These are phyloP conservation scores for Boletales sp. DNA, from an alignment of 768 basidiomycete genomes.

Conservation along the genomic window DNA sequence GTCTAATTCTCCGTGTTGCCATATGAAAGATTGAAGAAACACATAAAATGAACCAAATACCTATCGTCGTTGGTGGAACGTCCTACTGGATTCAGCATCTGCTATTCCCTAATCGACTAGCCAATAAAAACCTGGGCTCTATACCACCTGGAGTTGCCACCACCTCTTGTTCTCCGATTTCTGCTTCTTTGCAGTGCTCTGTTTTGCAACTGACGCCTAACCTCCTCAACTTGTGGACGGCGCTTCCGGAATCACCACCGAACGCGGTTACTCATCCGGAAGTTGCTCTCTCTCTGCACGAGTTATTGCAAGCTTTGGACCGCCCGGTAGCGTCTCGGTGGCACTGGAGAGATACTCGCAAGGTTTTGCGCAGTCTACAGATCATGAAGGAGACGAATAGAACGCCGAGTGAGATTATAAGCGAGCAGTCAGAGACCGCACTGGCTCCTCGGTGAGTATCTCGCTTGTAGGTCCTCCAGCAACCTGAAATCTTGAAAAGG, in stretches of 20 bases:
- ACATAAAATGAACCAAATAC: slow-evolving; percentile 58
- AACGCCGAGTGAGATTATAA: slow-evolving; percentile 63
- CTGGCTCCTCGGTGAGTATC: slow-evolving; percentile 49
- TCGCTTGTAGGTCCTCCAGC: neutral
- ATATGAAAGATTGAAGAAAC: slow-evolving; percentile 67
- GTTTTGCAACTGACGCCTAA: slow-evolving; percentile 45
- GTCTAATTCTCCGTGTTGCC: slow-evolving; percentile 1
- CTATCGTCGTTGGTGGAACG: slow-evolving; percentile 93
- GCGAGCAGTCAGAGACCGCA: slow-evolving; percentile 50
- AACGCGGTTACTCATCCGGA: slow-evolving; percentile 53
- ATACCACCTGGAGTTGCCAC: neutral
- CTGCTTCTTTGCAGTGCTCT: slow-evolving; percentile 38
- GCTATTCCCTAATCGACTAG: slow-evolving; percentile 78
- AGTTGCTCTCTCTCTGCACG: slow-evolving; percentile 60
- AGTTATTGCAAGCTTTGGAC: slow-evolving; percentile 67
- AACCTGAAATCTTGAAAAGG: slow-evolving; percentile 37
- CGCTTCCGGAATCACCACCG: slow-evolving; percentile 59
- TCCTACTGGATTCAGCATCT: slow-evolving; percentile 98
- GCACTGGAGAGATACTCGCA: slow-evolving; percentile 96
- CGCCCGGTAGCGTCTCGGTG: slow-evolving; percentile 72
- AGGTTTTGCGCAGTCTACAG: slow-evolving; percentile 75
- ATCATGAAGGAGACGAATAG: slow-evolving; percentile 71
- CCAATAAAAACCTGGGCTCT: slow-evolving; percentile 21
- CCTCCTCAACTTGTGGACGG: slow-evolving; percentile 47
- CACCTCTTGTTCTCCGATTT: slow-evolving; percentile 14